These are phyloP conservation scores for Geranium brycei DNA, from an alignment of 345 rosid species.

Conservation along the genomic window DNA sequence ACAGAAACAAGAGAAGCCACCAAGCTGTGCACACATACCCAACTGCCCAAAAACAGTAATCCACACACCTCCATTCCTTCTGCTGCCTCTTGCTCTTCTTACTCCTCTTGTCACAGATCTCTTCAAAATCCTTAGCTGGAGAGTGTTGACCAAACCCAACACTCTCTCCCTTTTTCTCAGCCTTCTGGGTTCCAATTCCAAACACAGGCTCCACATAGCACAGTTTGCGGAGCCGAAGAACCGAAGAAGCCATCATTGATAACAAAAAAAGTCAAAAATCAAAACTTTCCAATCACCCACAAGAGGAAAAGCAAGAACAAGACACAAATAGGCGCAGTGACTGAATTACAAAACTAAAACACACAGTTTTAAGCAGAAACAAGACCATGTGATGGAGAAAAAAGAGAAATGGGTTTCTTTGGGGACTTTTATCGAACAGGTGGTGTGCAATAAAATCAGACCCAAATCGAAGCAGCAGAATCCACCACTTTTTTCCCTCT, in stretches of 20 bases:
- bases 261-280: neutral
- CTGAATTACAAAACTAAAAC: neutral
- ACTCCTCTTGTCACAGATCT: conserved; percentile 1
- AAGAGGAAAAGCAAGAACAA: neutral
- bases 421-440: neutral
- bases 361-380: neutral
- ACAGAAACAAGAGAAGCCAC: conserved; percentile 52
- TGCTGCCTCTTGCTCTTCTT: conserved; percentile 11
- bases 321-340: neutral
- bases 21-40: conserved; percentile 50
- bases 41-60: conserved; percentile 46
- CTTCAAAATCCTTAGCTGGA: conserved; percentile 4
- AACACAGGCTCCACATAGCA: neutral
- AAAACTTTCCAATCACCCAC: neutral
- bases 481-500: neutral
- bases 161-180: conserved; percentile 14
- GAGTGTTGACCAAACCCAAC: neutral
- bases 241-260: neutral
- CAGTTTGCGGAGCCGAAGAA: neutral
- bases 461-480: neutral
- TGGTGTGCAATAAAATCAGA: neutral
- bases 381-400: neutral
- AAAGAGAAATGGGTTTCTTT: neutral
- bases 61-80: conserved; percentile 37
- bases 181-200: conserved; percentile 3